A percentile compares a stretch with the other conserved stretches of the same genome.
Evolutionary conservation across 2,329 filamentous ascomycete species (phyloP).

Genomic region (Rhynchosporium graminicola): DNA sequence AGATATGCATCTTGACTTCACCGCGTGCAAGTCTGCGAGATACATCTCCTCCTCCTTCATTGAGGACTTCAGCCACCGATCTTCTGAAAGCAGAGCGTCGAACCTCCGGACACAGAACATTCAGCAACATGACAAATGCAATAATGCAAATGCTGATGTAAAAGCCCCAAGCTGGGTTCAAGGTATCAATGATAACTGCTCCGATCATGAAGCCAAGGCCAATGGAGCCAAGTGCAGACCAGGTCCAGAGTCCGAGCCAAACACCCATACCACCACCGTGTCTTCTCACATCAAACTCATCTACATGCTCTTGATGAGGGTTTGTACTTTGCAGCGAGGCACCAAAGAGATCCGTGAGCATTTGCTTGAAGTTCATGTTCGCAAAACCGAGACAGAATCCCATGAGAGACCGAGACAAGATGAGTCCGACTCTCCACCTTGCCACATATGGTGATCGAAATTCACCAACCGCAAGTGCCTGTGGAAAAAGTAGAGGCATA

Average conservation of each 20-base stretch:
- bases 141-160: conserved; percentile 71
- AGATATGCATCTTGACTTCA: conserved; percentile 75
- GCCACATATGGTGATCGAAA: conserved; percentile 57
- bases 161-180: conserved; percentile 72
- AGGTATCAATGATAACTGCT: conserved; percentile 64
- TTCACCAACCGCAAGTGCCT: conserved; percentile 64
- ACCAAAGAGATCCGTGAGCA: conserved; percentile 73
- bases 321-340: conserved; percentile 71
- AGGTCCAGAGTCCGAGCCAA: conserved; percentile 80
- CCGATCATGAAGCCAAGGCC: conserved; percentile 72
- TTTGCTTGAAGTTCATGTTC: conserved; percentile 74
- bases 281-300: conserved; percentile 66
- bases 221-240: conserved; percentile 73
- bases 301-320: conserved; percentile 71
- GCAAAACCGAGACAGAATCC: conserved; percentile 72
- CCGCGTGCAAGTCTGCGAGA: conserved; percentile 65
- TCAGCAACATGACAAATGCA: conserved; percentile 65
- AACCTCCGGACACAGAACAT: conserved; percentile 71
- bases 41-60: conserved; percentile 50
- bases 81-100: conserved; percentile 67
- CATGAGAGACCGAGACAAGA: conserved; percentile 65
- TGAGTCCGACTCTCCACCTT: conserved; percentile 60
- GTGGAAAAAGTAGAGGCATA: conserved; percentile 73
- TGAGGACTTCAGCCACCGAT: conserved; percentile 66
- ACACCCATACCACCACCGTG: conserved; percentile 77